Conservation (phyloP, 495 filamentous ascomycete genomes). For the Tuber borchii region DNA sequence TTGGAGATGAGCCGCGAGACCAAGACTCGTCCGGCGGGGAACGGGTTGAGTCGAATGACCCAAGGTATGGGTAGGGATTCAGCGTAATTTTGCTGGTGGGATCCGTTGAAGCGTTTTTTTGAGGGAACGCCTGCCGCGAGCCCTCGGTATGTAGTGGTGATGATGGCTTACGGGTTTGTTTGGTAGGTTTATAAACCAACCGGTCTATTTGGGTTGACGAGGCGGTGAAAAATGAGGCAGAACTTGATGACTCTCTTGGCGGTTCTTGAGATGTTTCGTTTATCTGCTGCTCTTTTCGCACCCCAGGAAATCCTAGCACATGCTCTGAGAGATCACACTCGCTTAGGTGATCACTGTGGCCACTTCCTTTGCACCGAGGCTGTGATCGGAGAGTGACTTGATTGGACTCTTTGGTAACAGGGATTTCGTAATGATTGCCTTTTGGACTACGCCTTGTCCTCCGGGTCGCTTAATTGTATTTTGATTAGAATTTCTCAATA, state of each 20-base stretch:
- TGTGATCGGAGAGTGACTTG: background rate
- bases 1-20: slow-evolving; percentile 30
- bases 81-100: slow-evolving; percentile 33
- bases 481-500: background rate
- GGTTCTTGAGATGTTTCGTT: slow-evolving; percentile 22
- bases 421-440: background rate
- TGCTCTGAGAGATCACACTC: slow-evolving; percentile 13
- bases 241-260: slow-evolving; percentile 3
- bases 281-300: slow-evolving; percentile 28
- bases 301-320: slow-evolving; percentile 26
- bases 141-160: background rate
- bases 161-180: background rate
- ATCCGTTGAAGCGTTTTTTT: background rate
- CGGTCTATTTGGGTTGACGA: background rate
- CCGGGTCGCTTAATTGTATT: background rate
- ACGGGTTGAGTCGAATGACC: slow-evolving; percentile 27
- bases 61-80: slow-evolving; percentile 32
- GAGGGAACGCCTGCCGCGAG: background rate
- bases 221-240: slow-evolving; percentile 14
- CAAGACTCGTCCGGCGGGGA: slow-evolving; percentile 35
- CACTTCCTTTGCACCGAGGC: background rate
- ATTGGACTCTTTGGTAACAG: background rate
- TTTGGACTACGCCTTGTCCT: background rate
- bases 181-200: background rate
- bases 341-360: background rate